These are phyloP conservation scores for Protostelium mycophagum DNA, from an alignment of 78 protist genomes.

Conservation along the genomic window DNA sequence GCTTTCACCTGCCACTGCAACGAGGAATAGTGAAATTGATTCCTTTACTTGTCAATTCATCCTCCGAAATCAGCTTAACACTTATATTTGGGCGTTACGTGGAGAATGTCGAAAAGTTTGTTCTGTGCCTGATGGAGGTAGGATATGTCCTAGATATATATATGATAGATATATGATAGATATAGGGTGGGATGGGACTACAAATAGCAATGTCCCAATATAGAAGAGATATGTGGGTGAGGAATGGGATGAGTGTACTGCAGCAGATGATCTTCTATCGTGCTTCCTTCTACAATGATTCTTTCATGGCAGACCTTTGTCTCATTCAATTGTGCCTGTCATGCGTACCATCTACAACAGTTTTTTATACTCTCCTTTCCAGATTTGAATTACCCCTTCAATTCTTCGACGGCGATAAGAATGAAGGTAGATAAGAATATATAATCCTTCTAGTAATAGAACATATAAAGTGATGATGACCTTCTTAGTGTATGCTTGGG, in stretches of 20 bases:
- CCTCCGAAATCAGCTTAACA: background rate
- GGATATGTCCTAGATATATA: background rate
- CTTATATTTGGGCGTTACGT: background rate
- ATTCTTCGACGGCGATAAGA: background rate
- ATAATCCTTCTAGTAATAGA: no score
- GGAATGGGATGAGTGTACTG: background rate
- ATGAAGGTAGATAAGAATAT: no score
- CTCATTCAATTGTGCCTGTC: background rate
- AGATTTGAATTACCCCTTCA: background rate
- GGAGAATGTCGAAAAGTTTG: background rate
- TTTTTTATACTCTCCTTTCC: background rate
- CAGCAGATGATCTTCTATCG: background rate
- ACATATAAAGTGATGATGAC: no score
- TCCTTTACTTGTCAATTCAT: background rate
- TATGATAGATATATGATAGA: background rate
- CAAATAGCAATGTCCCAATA: background rate
- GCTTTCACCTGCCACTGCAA: background rate
- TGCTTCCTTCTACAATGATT: background rate
- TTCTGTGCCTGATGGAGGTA: background rate
- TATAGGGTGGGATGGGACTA: background rate
- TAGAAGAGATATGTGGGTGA: background rate
- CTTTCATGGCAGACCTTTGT: background rate
- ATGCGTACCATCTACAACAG: background rate
- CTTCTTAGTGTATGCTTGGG: background rate
- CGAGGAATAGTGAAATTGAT: background rate